Evolutionary conservation across 1,139 yeast genomes (phyloP), one percentile per base, ranked within the genome.

Genomic region (Suhomyces panamericanus): DNA sequence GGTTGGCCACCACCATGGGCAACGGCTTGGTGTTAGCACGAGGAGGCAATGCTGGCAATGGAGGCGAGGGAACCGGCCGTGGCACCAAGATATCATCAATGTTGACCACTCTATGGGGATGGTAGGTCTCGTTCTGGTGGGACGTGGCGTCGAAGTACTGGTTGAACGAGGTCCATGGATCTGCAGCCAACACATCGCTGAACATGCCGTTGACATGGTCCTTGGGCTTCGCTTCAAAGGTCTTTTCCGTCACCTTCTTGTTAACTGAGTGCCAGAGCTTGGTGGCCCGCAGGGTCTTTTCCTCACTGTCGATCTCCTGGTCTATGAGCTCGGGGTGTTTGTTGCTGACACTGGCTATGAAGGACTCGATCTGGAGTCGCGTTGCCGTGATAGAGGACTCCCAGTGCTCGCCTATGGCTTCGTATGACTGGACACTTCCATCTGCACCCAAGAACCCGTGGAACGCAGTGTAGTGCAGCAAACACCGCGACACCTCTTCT

Each of bases 361-460:
- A 60, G 0, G 75, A 64, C 44, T 73, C 78, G 13, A 77, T 56
- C 41, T 69, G 73, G 37, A 56, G 54, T 53, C 67, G 62, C 24
- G 61, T 63, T 1, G 67, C 66, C 14, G 67, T 69, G 43, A 57
- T 54, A 11, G 59, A 49, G 7, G 52, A 42, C 41, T 73, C 76
- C 78, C 78, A 75, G 24, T 58, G 49, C 12, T 59, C 62, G 1
- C 58, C 48, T 12, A 74, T 67, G 0, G 50, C 42, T 12, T 63
- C 62, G 28, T 47, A 66, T 6, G 51, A 38, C 17, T 41, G 50
- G 17, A 55, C 26, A 3, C 32, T 20, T 9, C 44, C 43, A 3
- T 36, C 22, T 3, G 29, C 32, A 4, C 44, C 48, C 32, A 56
- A 46, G 15, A 69, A 54, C 0, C 83, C 83, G 49, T 76, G 77